These are phyloP conservation scores for Otatea glauca DNA, from an alignment of 176 grass and related monocot species.

Conservation along the genomic window DNA sequence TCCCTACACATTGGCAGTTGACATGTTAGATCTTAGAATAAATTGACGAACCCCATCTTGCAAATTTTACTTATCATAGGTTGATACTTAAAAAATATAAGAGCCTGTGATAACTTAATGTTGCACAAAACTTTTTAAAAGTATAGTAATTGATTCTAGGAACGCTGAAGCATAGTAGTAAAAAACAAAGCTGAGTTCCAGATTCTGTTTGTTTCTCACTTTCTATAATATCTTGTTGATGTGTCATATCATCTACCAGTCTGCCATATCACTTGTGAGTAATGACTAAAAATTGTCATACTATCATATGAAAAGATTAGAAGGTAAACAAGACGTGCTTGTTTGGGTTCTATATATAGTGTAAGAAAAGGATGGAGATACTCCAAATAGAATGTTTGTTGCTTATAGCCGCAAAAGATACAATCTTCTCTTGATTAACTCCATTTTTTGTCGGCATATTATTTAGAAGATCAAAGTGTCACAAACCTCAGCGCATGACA, in stretches of 20 bases:
- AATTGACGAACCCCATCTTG: background rate
- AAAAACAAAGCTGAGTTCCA: constrained; percentile 1
- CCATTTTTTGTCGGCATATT: constrained; percentile 20
- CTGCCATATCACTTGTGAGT: background rate
- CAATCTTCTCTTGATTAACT: constrained; percentile 9
- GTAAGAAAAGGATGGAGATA: background rate
- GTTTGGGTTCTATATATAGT: background rate
- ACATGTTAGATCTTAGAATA: constrained; percentile 41
- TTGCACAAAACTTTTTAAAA: background rate
- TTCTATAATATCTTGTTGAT: constrained; percentile 35
- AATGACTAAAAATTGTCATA: background rate
- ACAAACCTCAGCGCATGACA: constrained; percentile 89
- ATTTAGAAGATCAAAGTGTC: constrained; percentile 33
- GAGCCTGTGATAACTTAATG: background rate
- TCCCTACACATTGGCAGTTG: constrained; percentile 53
- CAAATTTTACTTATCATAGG: background rate
- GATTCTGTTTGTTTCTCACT: background rate
- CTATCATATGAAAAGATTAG: background rate
- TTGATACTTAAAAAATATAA: constrained; percentile 8
- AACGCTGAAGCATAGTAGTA: background rate
- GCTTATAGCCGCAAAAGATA: constrained; percentile 16
- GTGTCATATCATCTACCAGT: constrained; percentile 16
- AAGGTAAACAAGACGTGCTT: constrained; percentile 23
- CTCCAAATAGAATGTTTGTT: constrained; percentile 9
- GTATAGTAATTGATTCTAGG: background rate